phyloP scores from a whole-genome alignment of 2,329 filamentous ascomycete genomes.

The Helicocarpus griseus region DNA sequence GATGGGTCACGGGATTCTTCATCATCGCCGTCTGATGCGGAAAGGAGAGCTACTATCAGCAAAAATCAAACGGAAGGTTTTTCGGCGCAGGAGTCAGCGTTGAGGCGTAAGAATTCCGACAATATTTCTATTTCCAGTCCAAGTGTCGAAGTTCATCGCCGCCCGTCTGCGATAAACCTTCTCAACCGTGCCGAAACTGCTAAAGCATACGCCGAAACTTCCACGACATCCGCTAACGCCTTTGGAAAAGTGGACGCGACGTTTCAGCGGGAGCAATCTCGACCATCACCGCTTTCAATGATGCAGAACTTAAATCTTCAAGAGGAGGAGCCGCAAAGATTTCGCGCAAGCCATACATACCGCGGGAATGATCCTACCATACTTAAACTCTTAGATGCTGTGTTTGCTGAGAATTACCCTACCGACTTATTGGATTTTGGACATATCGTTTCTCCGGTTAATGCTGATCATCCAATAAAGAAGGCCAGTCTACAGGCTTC shows the following conservation, averaged over 20 bases:
- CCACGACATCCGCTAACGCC: slow-evolving; percentile 53
- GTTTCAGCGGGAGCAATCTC: slow-evolving; percentile 28
- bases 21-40: slow-evolving; percentile 24
- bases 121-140: slow-evolving; percentile 17
- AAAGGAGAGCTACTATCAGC: slow-evolving; percentile 21
- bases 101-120: slow-evolving; percentile 17
- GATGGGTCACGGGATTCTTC: slow-evolving; percentile 25
- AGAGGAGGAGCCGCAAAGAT: slow-evolving; percentile 30
- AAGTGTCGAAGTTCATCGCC: slow-evolving; percentile 25
- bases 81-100: slow-evolving; percentile 18
- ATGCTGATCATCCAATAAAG: slow-evolving; percentile 42
- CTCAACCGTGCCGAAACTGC: slow-evolving; percentile 47
- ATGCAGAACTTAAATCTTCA: slow-evolving; percentile 19
- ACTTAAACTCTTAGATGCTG: slow-evolving; percentile 62
- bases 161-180: slow-evolving; percentile 50
- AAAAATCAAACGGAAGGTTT: slow-evolving; percentile 12
- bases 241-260: slow-evolving; percentile 54
- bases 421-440: slow-evolving; percentile 59
- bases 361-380: slow-evolving; percentile 61
- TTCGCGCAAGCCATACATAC: slow-evolving; percentile 68
- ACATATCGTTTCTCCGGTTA: slow-evolving; percentile 64
- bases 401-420: slow-evolving; percentile 62
- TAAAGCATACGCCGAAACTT: slow-evolving; percentile 56
- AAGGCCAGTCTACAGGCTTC: slow-evolving; percentile 43
- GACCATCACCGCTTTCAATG: slow-evolving; percentile 29